Evolutionary conservation across 2,329 filamentous ascomycete genomes (phyloP), one percentile per base, ranked within the genome.

Genomic region (Zasmidium citrigriseum): DNA sequence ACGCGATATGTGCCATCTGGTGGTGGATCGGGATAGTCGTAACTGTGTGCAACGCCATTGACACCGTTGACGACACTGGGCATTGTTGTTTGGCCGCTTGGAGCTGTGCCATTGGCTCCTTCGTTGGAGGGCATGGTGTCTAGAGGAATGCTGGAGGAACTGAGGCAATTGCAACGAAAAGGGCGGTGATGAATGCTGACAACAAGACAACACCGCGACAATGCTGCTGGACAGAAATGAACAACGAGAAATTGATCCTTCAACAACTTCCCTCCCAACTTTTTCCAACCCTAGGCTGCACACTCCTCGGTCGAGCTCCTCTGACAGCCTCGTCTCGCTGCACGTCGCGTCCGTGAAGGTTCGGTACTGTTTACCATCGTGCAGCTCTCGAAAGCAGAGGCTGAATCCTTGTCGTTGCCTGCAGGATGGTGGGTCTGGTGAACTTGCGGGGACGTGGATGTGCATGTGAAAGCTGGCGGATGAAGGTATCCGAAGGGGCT

Each of bases 11-110:
- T 52, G 14, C 54, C 58, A 23, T 60, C 54, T 3, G 60, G 51
- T 4, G 47, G 52, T 4, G 20, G 24, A 21, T 60, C 58, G 1
- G 60, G 58, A 45, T 63, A 63, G 24, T 45, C 45, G 41, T 55
- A 63, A 22, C n/a, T 51, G 14, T 58, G 57, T n/a, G 53, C 52
- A 29, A 57, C 34, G 10, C 57, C 60, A 50, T 58, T 62, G 53
- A 60, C 52, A 10, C 57, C 57, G 25, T 55, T 59, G 47, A 60
- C 55, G 5, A 60, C 22, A 21, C 54, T 55, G n/a, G 54, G 60
- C 58, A 60, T 60, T 20, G 55, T 56, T 3, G 60, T 58, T 27
- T 62, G 60, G 12, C 54, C 57, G 46, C 22, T 23, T 12, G 52
- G 21, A 20, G 52, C 16, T 3, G 52, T 25, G 18, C 47, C 20